Evolutionary conservation across 805 yeast species (phyloP), one percentile per base, ranked within the genome.

Genomic region (Kazachstania africana): DNA sequence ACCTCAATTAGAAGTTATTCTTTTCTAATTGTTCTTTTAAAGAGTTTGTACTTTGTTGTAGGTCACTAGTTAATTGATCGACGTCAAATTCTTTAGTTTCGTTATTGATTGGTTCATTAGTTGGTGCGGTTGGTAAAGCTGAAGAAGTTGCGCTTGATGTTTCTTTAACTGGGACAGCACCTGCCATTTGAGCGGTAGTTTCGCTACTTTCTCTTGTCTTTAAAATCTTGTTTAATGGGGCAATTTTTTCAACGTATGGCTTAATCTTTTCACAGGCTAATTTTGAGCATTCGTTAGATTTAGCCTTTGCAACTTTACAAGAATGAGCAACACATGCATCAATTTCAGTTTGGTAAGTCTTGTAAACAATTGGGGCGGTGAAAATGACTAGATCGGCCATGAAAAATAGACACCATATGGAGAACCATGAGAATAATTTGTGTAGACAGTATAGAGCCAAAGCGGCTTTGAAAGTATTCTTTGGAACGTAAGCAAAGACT

Each of bases 361-460:
- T 61, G 66, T 87, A 88, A 39, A 78, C 49, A 18, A 69, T 71
- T 36, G 97, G 97, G 27, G 71, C 62, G 27, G 93, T 59, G 68
- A 88, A 88, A 12, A 78, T 67, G 14, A 65, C 50, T 29, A 81
- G 56, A 29, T 76, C 74, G 27, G 72, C 55, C 30, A 70, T 53
- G 44, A 78, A 64, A 19, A 75, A 47, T 44, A 85, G 58, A 18
- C 78, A 65, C 71, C 78, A 79, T 35, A 87, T 57, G 16, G 93
- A 72, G 55, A 85, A 63, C 70, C 76, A 65, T 20, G 82, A 74
- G 41, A 93, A 79, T 47, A 85, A 59, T 57, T 75, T 71, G 67
- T 73, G 80, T 40, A 75, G 59, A 31, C 75, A 50, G 59, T 70
- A 82, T n/a, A 76, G 61, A 24, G 61, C 49, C 48, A 75, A 74